These are phyloP conservation scores for Podaxis sp. DNA, from an alignment of 768 basidiomycete genomes.

Conservation along the genomic window DNA sequence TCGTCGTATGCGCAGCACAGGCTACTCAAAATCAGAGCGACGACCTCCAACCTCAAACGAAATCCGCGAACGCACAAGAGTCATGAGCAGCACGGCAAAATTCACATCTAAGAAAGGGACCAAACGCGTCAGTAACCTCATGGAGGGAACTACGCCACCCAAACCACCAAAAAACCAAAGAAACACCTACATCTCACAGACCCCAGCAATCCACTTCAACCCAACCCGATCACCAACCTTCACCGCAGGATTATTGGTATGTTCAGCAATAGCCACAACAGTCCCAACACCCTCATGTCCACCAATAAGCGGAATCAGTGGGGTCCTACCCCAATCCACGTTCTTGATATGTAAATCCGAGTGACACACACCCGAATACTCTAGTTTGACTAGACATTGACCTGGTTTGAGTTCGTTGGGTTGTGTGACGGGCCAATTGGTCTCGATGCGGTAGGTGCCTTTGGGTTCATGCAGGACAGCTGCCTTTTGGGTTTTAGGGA, in stretches of 20 bases:
- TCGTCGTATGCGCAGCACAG: neutral
- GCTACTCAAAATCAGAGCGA: neutral
- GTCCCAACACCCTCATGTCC: constrained; percentile 86
- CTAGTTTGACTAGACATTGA: constrained; percentile 75
- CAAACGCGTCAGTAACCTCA: neutral
- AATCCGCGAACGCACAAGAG: constrained; percentile 47
- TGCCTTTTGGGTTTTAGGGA: constrained; percentile 43
- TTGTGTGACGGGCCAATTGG: constrained; percentile 54
- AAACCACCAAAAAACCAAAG: neutral
- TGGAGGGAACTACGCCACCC: neutral
- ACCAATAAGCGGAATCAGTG: constrained; percentile 66
- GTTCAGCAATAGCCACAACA: constrained; percentile 75
- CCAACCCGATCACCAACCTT: constrained; percentile 80
- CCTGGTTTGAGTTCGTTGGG: constrained; percentile 59
- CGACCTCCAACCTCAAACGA: too few species aligned
- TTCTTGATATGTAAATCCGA: constrained; percentile 75
- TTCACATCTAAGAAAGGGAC: constrained; percentile 67
- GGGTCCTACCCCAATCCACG: constrained; percentile 78
- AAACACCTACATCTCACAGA: constrained; percentile 26
- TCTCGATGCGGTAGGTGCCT: constrained; percentile 32
- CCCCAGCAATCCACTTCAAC: constrained; percentile 77
- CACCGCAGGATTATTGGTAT: constrained; percentile 58
- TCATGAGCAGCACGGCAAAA: constrained; percentile 74
- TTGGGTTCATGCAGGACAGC: constrained; percentile 39
- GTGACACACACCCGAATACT: constrained; percentile 81